Evolutionary conservation across 352 stramenopile genomes (phyloP).

Genomic region (Globisporangium cylindrosporum): DNA sequence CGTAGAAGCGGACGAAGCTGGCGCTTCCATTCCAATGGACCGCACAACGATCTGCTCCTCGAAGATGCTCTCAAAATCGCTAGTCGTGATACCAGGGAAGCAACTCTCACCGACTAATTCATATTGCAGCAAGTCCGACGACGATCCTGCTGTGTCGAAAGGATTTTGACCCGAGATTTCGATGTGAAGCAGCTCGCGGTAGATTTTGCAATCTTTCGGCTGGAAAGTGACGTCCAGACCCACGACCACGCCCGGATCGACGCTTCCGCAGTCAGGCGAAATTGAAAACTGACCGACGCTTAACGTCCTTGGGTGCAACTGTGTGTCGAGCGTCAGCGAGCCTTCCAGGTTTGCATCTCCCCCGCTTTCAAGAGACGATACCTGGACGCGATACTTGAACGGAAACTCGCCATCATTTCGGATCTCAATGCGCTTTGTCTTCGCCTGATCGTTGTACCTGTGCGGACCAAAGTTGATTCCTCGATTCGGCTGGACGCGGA

Average conservation of each 20-base stretch:
- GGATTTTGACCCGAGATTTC: slow-evolving; percentile 77
- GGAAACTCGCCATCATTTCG: slow-evolving; percentile 93
- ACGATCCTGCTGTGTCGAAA: slow-evolving; percentile 22
- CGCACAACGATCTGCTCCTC: slow-evolving; percentile 93
- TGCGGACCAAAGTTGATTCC: slow-evolving; percentile 93
- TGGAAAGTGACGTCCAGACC: slow-evolving; percentile 80
- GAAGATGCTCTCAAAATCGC: slow-evolving; percentile 91
- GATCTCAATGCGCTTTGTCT: slow-evolving; percentile 84
- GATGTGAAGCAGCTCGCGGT: slow-evolving; percentile 66
- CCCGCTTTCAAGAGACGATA: background rate
- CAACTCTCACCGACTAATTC: slow-evolving; percentile 92
- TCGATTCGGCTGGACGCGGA: slow-evolving; percentile 83
- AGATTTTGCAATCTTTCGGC: slow-evolving; percentile 67
- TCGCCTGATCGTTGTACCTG: slow-evolving; percentile 83
- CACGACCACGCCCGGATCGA: slow-evolving; percentile 83
- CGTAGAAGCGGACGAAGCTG: slow-evolving; percentile 2
- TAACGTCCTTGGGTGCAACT: slow-evolving; percentile 34
- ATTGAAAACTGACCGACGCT: slow-evolving; percentile 80
- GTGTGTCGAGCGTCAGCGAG: slow-evolving; percentile 37
- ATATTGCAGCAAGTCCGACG: slow-evolving; percentile 56
- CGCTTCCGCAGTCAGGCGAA: slow-evolving; percentile 60
- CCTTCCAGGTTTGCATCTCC: slow-evolving; percentile 4
- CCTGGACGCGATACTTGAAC: slow-evolving; percentile 84
- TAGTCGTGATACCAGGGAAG: slow-evolving; percentile 89
- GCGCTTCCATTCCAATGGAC: slow-evolving; percentile 47